Evolutionary conservation across 2,329 filamentous ascomycete species (phyloP), one percentile per base, ranked within the genome.

Genomic region (Balansia obtecta): DNA sequence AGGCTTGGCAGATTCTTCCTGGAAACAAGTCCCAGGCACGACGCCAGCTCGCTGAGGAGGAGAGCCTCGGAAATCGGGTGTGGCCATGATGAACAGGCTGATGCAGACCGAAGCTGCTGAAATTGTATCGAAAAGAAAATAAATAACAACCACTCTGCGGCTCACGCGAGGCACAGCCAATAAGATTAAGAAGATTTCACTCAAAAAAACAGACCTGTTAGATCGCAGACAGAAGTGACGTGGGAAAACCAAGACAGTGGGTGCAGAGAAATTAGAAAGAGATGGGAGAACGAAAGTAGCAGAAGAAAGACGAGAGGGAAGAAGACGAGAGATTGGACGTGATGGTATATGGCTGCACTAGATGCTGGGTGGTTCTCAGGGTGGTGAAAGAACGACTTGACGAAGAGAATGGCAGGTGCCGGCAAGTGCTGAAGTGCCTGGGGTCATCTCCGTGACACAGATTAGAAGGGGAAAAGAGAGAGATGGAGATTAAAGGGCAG

Each of bases 141-240:
- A 53, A 49, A 53, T 53, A 53, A 53, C 49, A 51, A 47, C 51
- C 45, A 46, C 51, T 49, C 46, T 47, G 49, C 49, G 40, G 33
- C 44, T 49, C 45, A 43, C 38, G 32, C n/a, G 33, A 33, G 46
- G 44, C 52, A 49, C 49, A 53, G 52, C 43, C 52, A 53, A 53
- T 52, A 52, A 61, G 51, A 60, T 60, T 60, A 56, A 57, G 54
- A 54, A 61, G 56, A 61, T 53, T 53, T 58, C 54, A 57, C 57
- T 56, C 52, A 53, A 55, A 60, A 60, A 57, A 56, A 56, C 57
- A 55, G 52, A 54, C 55, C 57, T 49, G 55, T 57, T 57, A 60
- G 56, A 60, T 58, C 57, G 61, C 59, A 59, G 60, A 58, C 52
- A 52, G 61, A 55, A 57, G 55, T 56, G 53, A 58, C 54, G 53